These are phyloP conservation scores for Eutrema japonicum DNA, from an alignment of 345 rosid species.

Conservation along the genomic window DNA sequence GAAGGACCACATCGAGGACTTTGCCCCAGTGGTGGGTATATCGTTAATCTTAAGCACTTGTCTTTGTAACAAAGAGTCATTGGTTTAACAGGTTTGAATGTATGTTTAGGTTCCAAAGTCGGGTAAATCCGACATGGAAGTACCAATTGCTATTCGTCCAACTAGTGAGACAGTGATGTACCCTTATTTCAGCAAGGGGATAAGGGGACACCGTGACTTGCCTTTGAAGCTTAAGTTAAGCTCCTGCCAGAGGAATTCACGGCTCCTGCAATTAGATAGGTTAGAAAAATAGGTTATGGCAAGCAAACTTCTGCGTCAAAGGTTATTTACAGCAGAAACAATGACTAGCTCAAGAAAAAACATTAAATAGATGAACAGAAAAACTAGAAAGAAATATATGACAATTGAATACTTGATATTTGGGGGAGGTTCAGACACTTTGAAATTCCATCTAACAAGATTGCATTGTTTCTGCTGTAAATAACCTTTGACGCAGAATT, in stretches of 20 bases:
- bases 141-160: conserved; percentile 94
- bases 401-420: conserved; percentile 69
- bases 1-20: too few species aligned
- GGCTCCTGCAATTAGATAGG: too few species aligned
- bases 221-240: conserved; percentile 91
- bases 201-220: conserved; percentile 95
- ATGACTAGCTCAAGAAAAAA: not conserved
- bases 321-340: too few species aligned
- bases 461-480: not conserved
- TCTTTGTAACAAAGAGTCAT: not conserved
- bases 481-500: conserved; percentile 24
- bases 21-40: too few species aligned
- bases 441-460: conserved; percentile 17
- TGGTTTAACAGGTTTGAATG: conserved; percentile 20
- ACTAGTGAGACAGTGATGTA: conserved; percentile 99
- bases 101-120: conserved; percentile 78
- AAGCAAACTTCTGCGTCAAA: too few species aligned
- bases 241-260: too few species aligned
- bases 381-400: conserved; percentile 1
- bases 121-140: conserved; percentile 88
- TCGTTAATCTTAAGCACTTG: too few species aligned
- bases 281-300: too few species aligned
- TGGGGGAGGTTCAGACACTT: conserved; percentile 79
- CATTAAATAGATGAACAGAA: not conserved
- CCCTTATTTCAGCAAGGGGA: conserved; percentile 97